Evolutionary conservation across 148 eudicot genomes (phyloP), one percentile per base, ranked within the genome.

Genomic region (Selenicereus undatus): DNA sequence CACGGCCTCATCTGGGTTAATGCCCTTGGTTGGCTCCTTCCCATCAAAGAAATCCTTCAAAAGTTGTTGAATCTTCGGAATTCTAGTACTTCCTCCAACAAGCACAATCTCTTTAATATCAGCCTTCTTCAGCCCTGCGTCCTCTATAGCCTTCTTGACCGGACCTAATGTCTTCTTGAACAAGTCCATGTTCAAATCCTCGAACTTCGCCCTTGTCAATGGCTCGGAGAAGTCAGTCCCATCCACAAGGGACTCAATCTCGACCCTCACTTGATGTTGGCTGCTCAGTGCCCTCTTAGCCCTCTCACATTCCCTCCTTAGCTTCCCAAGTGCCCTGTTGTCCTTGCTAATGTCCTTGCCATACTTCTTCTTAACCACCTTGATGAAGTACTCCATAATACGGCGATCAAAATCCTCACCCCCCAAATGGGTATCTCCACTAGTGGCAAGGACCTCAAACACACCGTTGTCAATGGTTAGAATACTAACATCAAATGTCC

Each of bases 361-460:
- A 77, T 86, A 80, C 79, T 89, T 89, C 74, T 75, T 86, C 69
- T 87, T 85, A 24, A 87, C 79, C 32, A 89, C 84, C 56, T 89
- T 87, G 81, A 89, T 89, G 84, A 89, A 89, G 60, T 87, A 85
- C 11, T 87, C 89, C 89, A 89, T 87, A 39, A 89, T 73, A 51
- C 91, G 62, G 21, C 87, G 89, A 39, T 87, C 89, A 30, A 89
- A 89, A 78, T 89, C 91, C 70, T 89, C 88, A 22, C 91, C 91
- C 79, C 89, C 90, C 78, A 86, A 88, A 24, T 88, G 90, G 81
- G 90, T 88, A 60, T 88, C 89, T 51, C 89, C 90, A 81, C 86
- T 86, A 22, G 90, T 88, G 18, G 90, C 64, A 20, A 88, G 86
- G 69, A 88, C 89, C 83, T 88, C 89, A 68, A 88, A 88, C 22